Conservation (phyloP, 768 basidiomycete species). For the Pulveroboletus sp. region DNA sequence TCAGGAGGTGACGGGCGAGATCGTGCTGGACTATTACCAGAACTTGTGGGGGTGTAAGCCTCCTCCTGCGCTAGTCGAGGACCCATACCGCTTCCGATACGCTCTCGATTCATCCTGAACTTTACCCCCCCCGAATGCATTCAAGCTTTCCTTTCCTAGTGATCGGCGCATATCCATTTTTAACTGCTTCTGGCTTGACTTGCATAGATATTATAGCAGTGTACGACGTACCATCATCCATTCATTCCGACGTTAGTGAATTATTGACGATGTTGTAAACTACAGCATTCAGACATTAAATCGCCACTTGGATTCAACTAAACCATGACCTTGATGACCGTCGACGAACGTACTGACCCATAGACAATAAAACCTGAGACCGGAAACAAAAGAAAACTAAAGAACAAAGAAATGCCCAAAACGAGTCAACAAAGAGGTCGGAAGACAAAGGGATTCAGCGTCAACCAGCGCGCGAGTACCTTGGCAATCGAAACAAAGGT, state of each 20-base stretch:
- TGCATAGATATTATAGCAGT: not conserved
- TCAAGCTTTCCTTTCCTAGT: not conserved
- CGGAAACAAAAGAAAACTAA: not conserved
- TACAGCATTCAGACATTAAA: not conserved
- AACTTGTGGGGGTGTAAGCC: conserved; percentile 26
- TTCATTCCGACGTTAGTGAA: not conserved
- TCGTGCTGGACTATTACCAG: conserved; percentile 18
- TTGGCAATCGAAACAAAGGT: not conserved
- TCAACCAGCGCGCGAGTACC: conserved; percentile 5
- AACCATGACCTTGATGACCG: not conserved
- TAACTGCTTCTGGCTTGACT: not conserved
- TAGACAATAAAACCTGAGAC: not conserved
- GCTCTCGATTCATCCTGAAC: not conserved
- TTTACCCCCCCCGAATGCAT: not conserved
- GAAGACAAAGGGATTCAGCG: not conserved
- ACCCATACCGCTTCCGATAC: not conserved
- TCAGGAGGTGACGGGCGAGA: conserved; percentile 4
- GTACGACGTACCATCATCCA: not conserved
- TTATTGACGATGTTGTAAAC: conserved; percentile 1
- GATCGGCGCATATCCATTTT: not conserved
- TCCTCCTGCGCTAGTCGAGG: conserved; percentile 3
- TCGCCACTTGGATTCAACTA: not conserved
- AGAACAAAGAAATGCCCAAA: not conserved
- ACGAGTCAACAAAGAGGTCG: not conserved
- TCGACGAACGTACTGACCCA: not conserved